A percentile compares a stretch with the other conserved stretches of the same genome.
Conservation (phyloP, 352 stramenopile genomes). For the Pythium chondricola region DNA sequence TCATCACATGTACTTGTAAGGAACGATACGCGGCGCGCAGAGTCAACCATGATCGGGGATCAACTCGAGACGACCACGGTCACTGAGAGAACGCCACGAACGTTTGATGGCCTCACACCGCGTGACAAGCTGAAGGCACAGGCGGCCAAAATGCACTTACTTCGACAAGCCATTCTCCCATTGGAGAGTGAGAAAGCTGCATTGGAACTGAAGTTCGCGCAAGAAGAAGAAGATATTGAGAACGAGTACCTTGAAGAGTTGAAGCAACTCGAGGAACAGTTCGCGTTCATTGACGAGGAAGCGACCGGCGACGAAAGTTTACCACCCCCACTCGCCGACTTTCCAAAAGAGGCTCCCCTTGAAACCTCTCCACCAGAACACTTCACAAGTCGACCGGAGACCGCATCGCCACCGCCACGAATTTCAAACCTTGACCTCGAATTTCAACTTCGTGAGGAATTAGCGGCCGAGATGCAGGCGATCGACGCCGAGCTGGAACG, state of each 20-base stretch:
- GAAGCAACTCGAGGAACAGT: slow-evolving; percentile 10
- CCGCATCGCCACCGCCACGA: too few species aligned
- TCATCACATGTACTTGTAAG: too few species aligned
- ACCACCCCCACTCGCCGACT: too few species aligned
- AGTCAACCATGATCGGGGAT: slow-evolving; percentile 43
- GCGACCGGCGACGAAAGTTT: not conserved
- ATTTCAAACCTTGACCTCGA: too few species aligned
- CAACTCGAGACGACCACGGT: slow-evolving; percentile 36
- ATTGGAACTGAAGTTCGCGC: slow-evolving; percentile 46
- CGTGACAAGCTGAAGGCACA: slow-evolving; percentile 5
- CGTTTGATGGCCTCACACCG: not conserved
- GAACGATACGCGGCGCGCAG: slow-evolving; percentile 35
- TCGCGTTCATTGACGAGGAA: slow-evolving; percentile 4
- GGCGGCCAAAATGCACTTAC: slow-evolving; percentile 53
- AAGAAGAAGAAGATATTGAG: slow-evolving; percentile 23
- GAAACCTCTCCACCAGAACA: too few species aligned
- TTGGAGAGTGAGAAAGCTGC: slow-evolving; percentile 33
- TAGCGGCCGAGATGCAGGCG: slow-evolving; percentile 19
- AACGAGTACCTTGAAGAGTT: slow-evolving; percentile 21
- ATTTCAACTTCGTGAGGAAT: slow-evolving; percentile 2
- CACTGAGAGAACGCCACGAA: slow-evolving; percentile 14
- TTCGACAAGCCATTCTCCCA: too few species aligned
- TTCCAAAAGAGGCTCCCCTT: too few species aligned
- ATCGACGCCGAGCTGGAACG: slow-evolving; percentile 11
- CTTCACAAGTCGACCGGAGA: not conserved